Conservation (phyloP, 2,329 filamentous ascomycete species). For the Pseudopithomyces maydicus region DNA sequence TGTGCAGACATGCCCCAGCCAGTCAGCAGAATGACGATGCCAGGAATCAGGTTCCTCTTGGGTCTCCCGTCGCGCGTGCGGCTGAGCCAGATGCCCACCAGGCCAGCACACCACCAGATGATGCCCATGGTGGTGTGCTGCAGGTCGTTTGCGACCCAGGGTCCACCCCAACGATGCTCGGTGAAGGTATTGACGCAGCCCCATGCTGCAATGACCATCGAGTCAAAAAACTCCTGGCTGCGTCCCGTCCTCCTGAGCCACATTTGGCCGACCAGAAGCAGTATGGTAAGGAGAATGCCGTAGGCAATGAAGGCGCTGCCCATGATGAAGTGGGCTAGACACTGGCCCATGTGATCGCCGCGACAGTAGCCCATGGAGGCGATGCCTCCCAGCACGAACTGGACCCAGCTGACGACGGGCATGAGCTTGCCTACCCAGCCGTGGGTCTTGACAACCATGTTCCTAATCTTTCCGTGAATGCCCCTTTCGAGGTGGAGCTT, state of each 20-base stretch:
- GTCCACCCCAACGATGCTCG: constrained; percentile 88
- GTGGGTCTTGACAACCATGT: constrained; percentile 73
- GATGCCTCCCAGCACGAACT: constrained; percentile 96
- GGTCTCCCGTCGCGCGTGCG: constrained; percentile 80
- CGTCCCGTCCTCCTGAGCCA: constrained; percentile 83
- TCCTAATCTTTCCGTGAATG: constrained; percentile 77
- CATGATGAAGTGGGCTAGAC: constrained; percentile 98
- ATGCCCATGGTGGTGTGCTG: constrained; percentile 99
- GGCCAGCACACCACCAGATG: constrained; percentile 94
- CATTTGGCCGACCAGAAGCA: constrained; percentile 84
- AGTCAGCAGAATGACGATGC: constrained; percentile 86
- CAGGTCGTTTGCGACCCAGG: constrained; percentile 91
- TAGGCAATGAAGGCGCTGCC: constrained; percentile 95
- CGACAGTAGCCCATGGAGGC: constrained; percentile 91
- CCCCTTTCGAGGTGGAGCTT: constrained; percentile 87
- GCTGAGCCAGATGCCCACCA: constrained; percentile 92
- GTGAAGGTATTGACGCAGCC: constrained; percentile 98
- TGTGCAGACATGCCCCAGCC: constrained; percentile 96
- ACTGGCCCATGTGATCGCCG: constrained; percentile 89
- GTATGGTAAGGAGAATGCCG: constrained; percentile 81
- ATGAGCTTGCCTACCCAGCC: constrained; percentile 84
- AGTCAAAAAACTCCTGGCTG: constrained; percentile 97
- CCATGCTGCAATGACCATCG: constrained; percentile 87
- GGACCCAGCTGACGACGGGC: constrained; percentile 84
- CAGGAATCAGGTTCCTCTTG: constrained; percentile 91